These are phyloP conservation scores for Aspergillus amoenus DNA, from an alignment of 2,329 filamentous ascomycete species.

Conservation along the genomic window DNA sequence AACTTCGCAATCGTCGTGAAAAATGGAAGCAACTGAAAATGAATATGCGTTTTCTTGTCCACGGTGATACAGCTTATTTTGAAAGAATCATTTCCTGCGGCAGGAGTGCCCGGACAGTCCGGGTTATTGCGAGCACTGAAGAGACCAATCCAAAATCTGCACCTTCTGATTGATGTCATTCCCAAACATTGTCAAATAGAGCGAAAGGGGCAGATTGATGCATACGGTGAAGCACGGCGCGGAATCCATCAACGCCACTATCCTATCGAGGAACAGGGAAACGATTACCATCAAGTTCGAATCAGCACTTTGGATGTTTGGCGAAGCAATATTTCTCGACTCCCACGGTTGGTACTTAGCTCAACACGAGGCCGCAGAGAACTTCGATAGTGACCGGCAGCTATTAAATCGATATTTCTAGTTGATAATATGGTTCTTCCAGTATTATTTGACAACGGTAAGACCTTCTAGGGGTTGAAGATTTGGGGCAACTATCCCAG, in stretches of 20 bases:
- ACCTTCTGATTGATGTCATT: conserved; percentile 66
- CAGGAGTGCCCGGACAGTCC: conserved; percentile 84
- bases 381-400: conserved; percentile 85
- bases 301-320: conserved; percentile 60
- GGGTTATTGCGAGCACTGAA: conserved; percentile 67
- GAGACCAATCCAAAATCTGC: conserved; percentile 63
- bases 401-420: conserved; percentile 17
- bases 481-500: too few species aligned
- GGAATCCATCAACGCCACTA: conserved; percentile 88
- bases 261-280: conserved; percentile 79
- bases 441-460: too few species aligned
- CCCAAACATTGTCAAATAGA: conserved; percentile 87
- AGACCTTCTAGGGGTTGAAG: too few species aligned
- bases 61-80: conserved; percentile 11
- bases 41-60: not conserved
- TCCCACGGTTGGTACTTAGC: conserved; percentile 24
- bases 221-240: conserved; percentile 93
- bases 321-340: conserved; percentile 50
- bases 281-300: conserved; percentile 70
- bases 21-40: conserved; percentile 4
- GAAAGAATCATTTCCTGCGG: conserved; percentile 72
- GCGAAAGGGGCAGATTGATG: conserved; percentile 82
- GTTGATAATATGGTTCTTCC: too few species aligned
- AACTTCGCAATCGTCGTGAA: conserved; percentile 81
- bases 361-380: conserved; percentile 65